phyloP scores from a whole-genome alignment of 2,329 filamentous ascomycete species.

The Trichoderma afroharzianum region DNA sequence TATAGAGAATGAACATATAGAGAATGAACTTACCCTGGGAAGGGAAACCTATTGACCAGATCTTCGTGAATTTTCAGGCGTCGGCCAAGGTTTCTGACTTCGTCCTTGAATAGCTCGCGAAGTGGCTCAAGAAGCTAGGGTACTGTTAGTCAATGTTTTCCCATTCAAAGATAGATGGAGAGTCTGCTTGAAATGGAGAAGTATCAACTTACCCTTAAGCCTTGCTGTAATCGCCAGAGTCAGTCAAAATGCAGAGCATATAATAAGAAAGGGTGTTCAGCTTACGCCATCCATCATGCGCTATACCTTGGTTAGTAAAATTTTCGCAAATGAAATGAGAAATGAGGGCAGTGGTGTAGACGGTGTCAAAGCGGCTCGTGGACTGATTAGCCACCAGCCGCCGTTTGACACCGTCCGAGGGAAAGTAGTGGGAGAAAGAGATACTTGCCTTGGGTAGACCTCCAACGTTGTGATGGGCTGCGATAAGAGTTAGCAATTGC shows the following conservation, averaged over 20 bases:
- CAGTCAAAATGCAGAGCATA: background rate
- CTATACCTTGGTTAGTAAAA: background rate
- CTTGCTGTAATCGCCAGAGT: background rate
- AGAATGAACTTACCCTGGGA: background rate
- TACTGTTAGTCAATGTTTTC: background rate
- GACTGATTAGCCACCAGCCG: background rate
- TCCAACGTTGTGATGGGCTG: slow-evolving; percentile 57
- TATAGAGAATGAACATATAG: background rate
- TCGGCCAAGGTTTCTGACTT: background rate
- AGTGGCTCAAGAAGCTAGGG: background rate
- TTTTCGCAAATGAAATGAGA: background rate
- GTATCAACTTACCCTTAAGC: background rate
- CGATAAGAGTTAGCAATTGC: background rate
- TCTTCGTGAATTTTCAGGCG: background rate
- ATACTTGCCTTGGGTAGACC: slow-evolving; percentile 42
- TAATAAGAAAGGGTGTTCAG: background rate
- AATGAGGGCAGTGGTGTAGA: background rate
- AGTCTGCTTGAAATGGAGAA: background rate
- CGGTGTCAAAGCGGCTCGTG: background rate
- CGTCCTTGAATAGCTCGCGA: background rate
- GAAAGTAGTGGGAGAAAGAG: background rate
- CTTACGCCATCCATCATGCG: background rate
- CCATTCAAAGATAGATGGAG: no score
- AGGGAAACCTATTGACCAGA: background rate
- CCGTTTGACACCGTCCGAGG: background rate